Evolutionary conservation across 2,329 filamentous ascomycete species (phyloP).

Genomic region (Talaromyces sp.): DNA sequence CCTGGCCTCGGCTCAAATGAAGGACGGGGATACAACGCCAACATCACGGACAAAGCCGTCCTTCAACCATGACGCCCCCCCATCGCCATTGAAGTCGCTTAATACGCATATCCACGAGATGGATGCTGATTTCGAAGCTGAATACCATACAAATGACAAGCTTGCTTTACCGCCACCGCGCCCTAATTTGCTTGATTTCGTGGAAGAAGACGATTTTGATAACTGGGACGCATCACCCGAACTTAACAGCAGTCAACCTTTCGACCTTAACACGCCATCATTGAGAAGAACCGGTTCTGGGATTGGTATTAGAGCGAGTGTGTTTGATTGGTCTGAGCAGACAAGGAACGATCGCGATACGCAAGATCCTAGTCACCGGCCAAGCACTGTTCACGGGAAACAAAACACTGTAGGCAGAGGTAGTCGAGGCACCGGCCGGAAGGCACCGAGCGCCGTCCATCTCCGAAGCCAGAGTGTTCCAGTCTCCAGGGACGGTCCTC

Average conservation of each 20-base stretch:
- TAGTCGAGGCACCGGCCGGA: constrained; percentile 54
- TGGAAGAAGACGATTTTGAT: constrained; percentile 1
- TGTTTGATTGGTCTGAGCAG: constrained; percentile 64
- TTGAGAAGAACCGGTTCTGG: constrained; percentile 10
- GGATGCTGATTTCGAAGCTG: not conserved
- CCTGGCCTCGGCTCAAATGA: constrained; percentile 3
- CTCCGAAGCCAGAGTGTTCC: constrained; percentile 64
- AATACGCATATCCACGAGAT: not conserved
- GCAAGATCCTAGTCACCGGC: constrained; percentile 51
- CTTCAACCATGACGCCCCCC: not conserved
- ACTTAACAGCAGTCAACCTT: not conserved
- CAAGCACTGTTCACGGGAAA: constrained; percentile 61
- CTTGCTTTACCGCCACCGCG: not conserved
- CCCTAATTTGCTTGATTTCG: not conserved
- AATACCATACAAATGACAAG: not conserved
- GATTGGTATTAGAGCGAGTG: constrained; percentile 47
- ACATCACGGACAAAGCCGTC: constrained; percentile 3
- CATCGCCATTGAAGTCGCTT: constrained; percentile 4
- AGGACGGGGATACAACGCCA: constrained; percentile 9
- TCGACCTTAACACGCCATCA: constrained; percentile 17
- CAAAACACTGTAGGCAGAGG: constrained; percentile 53
- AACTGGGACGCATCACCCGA: constrained; percentile 8
- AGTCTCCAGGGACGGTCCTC: constrained; percentile 47
- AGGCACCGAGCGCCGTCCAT: constrained; percentile 56
- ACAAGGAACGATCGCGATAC: constrained; percentile 50